phyloP scores from a whole-genome alignment of 2,329 filamentous ascomycete species.

The Chaetomiaceae sp. region DNA sequence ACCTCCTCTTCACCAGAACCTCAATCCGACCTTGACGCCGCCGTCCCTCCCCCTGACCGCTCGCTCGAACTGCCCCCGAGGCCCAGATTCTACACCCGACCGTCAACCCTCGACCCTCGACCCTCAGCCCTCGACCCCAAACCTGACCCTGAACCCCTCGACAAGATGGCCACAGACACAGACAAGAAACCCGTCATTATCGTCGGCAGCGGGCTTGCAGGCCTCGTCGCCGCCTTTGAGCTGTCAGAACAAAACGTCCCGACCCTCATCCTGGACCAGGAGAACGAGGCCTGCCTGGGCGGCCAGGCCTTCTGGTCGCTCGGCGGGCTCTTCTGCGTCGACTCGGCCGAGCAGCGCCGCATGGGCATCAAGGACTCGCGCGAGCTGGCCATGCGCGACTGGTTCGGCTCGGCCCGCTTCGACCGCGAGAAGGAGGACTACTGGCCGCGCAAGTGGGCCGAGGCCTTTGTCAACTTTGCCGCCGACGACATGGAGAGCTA shows the following conservation, averaged over 20 bases:
- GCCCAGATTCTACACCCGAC: too few relatives aligned
- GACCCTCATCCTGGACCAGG: conserved; percentile 53
- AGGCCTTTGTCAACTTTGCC: conserved; percentile 60
- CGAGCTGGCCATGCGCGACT: conserved; percentile 54
- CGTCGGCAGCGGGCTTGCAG: conserved; percentile 52
- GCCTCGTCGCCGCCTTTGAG: conserved; percentile 56
- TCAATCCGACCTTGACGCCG: too few relatives aligned
- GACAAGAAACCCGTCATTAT: conserved; percentile 44
- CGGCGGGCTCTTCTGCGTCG: conserved; percentile 55
- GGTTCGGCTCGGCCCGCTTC: conserved; percentile 53
- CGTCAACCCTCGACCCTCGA: too few relatives aligned
- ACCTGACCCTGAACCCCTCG: not conserved
- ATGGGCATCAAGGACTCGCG: conserved; percentile 55
- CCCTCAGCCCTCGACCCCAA: too few relatives aligned
- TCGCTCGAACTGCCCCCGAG: too few relatives aligned
- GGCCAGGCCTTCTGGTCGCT: conserved; percentile 62
- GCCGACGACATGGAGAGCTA: conserved; percentile 55
- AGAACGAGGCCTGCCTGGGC: conserved; percentile 51
- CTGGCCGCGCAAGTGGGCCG: conserved; percentile 59
- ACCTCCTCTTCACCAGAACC: too few relatives aligned
- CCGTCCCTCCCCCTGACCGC: too few relatives aligned
- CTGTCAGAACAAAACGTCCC: conserved; percentile 47
- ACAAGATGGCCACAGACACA: not conserved
- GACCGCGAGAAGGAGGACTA: conserved; percentile 51
- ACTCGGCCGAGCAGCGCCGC: conserved; percentile 52